Percentiles rank a stretch among this genome's conserved stretches.
Conservation (phyloP, 2,329 filamentous ascomycete genomes). For the Neoscytalidium dimidiatum region DNA sequence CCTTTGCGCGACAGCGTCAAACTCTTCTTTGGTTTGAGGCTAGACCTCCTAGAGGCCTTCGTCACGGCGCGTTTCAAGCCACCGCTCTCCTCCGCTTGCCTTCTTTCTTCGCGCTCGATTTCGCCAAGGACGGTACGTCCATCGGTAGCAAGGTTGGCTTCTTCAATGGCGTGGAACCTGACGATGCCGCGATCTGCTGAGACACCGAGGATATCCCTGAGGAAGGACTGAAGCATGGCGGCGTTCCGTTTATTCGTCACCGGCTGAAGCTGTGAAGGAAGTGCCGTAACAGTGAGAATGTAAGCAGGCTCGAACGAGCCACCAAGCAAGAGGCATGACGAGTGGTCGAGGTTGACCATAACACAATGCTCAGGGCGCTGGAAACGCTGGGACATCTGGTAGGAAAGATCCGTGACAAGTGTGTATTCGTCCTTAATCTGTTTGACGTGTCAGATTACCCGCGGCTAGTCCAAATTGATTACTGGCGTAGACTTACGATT, state of each 20-base stretch:
- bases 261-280: conserved; percentile 68
- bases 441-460: conserved; percentile 24
- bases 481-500: conserved; percentile 43
- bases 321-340: conserved; percentile 72
- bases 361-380: conserved; percentile 73
- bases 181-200: conserved; percentile 67
- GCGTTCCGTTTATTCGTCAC: conserved; percentile 81
- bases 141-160: conserved; percentile 71
- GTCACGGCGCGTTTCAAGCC: conserved; percentile 45
- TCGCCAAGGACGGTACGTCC: conserved; percentile 70
- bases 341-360: conserved; percentile 74
- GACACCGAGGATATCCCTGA: conserved; percentile 71
- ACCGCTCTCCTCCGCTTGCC: conserved; percentile 44
- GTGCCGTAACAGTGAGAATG: conserved; percentile 70
- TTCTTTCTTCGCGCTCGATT: conserved; percentile 60
- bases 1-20: conserved; percentile 36
- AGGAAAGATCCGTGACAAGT: conserved; percentile 72
- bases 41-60: conserved; percentile 37
- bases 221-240: conserved; percentile 72
- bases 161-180: conserved; percentile 68
- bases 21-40: conserved; percentile 38
- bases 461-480: background rate
- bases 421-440: conserved; percentile 75
- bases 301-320: conserved; percentile 80
- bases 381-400: conserved; percentile 73